Conservation (phyloP, 2,329 filamentous ascomycete species). For the Diaporthe sp. region DNA sequence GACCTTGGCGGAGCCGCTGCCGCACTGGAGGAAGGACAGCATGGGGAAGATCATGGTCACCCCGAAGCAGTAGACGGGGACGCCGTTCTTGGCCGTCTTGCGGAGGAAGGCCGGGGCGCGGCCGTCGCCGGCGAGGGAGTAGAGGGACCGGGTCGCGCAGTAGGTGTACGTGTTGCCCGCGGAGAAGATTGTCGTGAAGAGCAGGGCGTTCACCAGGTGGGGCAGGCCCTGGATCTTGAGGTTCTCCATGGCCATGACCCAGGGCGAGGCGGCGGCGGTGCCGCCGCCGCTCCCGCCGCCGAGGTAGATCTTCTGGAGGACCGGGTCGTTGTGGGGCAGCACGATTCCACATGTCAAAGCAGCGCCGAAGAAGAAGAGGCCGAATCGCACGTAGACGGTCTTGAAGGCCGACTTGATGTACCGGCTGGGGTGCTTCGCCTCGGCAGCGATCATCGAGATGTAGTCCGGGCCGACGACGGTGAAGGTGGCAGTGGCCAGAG, state of each 20-base stretch:
- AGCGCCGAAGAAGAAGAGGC: conserved; percentile 78
- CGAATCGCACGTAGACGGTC: conserved; percentile 79
- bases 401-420: conserved; percentile 79
- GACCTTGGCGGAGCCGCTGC: conserved; percentile 37
- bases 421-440: conserved; percentile 73
- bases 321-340: conserved; percentile 73
- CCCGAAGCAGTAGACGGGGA: conserved; percentile 70
- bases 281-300: conserved; percentile 51
- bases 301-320: conserved; percentile 63
- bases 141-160: conserved; percentile 39
- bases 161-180: conserved; percentile 42
- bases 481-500: conserved; percentile 74
- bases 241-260: conserved; percentile 72
- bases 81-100: conserved; percentile 71
- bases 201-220: conserved; percentile 71
- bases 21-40: conserved; percentile 47
- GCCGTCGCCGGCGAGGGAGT: conserved; percentile 40
- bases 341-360: conserved; percentile 77
- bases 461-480: conserved; percentile 78
- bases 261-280: conserved; percentile 70
- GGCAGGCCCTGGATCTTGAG: conserved; percentile 66
- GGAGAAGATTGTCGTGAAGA: conserved; percentile 41
- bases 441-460: conserved; percentile 77
- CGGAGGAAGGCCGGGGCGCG: conserved; percentile 58
- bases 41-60: conserved; percentile 67